Percentiles rank a stretch among this genome's conserved stretches.
Conservation (phyloP, 352 stramenopile genomes). For the Saprolegnia diclina region DNA sequence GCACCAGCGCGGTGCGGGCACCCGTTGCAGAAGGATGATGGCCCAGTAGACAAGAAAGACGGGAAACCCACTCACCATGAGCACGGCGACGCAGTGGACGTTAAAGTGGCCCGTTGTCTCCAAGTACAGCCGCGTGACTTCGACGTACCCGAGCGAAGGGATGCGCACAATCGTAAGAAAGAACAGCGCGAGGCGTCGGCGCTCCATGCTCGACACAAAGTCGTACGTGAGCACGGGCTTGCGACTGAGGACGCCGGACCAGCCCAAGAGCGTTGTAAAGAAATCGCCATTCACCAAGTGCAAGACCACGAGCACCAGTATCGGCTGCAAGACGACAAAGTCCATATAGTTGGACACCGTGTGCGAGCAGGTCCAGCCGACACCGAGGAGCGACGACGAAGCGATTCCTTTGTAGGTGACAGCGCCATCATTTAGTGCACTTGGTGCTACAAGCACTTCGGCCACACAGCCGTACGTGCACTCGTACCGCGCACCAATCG, state of each 20-base stretch:
- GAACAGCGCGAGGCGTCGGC: background rate
- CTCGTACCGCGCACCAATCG: background rate
- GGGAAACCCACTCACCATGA: background rate
- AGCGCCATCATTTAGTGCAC: background rate
- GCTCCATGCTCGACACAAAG: slow-evolving; percentile 1
- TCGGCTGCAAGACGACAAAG: background rate
- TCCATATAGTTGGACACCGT: background rate
- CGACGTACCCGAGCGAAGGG: background rate
- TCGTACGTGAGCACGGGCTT: slow-evolving; percentile 15
- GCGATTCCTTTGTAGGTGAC: background rate
- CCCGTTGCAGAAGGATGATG: background rate
- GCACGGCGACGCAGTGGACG: background rate
- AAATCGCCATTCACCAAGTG: slow-evolving; percentile 5
- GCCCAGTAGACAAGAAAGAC: background rate
- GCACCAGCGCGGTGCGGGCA: background rate
- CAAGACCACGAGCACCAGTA: background rate
- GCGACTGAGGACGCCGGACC: background rate
- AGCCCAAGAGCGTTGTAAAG: background rate
- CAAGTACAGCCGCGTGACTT: background rate
- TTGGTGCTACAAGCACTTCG: background rate
- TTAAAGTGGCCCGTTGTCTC: background rate
- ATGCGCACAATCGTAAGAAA: background rate
- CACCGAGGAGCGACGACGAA: background rate
- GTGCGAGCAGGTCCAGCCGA: slow-evolving; percentile 1
- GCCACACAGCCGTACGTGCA: background rate